These are phyloP conservation scores for Fusarium setosum DNA, from an alignment of 2,329 filamentous ascomycete species.

Conservation along the genomic window DNA sequence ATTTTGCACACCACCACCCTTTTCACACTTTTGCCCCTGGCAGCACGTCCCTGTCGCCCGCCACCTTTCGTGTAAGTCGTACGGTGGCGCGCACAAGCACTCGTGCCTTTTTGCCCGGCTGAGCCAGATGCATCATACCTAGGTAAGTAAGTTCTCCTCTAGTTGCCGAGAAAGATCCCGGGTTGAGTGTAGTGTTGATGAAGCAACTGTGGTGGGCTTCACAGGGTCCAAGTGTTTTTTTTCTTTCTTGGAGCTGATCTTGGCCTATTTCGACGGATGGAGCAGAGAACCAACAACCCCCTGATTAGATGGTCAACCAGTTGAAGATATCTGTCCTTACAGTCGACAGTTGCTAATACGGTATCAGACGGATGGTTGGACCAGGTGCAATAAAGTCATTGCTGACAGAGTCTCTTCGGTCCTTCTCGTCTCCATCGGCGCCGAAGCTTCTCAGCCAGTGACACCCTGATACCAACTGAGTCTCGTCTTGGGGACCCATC, in stretches of 20 bases:
- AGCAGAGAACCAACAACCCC: neutral
- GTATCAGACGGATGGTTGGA: neutral
- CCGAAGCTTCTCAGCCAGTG: conserved; percentile 8
- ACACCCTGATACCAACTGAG: conserved; percentile 5
- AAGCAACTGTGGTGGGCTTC: conserved; percentile 1
- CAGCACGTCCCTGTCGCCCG: neutral
- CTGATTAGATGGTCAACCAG: neutral
- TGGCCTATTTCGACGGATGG: neutral
- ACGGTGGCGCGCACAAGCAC: conserved; percentile 14
- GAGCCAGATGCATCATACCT: conserved; percentile 5
- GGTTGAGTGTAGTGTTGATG: neutral
- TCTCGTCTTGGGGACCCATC: neutral
- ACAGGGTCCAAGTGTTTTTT: neutral
- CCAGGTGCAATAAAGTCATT: neutral
- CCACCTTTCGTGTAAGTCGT: conserved; percentile 9
- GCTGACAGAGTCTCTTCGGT: conserved; percentile 4
- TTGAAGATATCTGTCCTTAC: conserved; percentile 5
- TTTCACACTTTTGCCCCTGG: conserved; percentile 3
- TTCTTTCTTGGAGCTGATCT: neutral
- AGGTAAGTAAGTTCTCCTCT: neutral
- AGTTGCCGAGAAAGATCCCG: neutral
- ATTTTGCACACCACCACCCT: too few relatives aligned
- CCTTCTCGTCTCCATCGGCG: conserved; percentile 11
- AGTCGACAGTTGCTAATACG: too few relatives aligned
- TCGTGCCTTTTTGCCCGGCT: neutral